Evolutionary conservation across 73 alveolate species (phyloP), one percentile per base, ranked within the genome.

Genomic region (Paramecium sexaurelia): DNA sequence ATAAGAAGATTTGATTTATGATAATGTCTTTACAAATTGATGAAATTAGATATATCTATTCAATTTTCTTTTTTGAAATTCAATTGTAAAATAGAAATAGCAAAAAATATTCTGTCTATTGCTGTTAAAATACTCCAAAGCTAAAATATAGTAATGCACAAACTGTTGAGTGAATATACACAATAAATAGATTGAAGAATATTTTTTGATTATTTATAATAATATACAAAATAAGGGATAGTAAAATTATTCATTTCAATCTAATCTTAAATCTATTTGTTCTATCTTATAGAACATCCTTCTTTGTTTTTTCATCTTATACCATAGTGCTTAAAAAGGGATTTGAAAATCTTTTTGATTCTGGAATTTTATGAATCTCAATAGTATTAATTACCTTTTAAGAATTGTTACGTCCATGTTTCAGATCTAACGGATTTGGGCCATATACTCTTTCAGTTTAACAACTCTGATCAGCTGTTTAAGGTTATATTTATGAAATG

Each of bases 321-420:
- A 61, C 83, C 83, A 51, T 51, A 0, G 83, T 61, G 13, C 47
- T 61, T 26, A 61, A 27, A 32, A 61, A 61, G 20, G 83, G 83
- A 61, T 61, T 61, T 11, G 83, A 61, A 61, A 61, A 61, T 61
- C 83, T 26, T 32, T 61, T 61, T 26, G 83, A 61, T 61, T 61
- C 24, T 29, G 83, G 83, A 11, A 61, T 61, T 8, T 61, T 61
- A 29, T 61, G 83, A 26, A 61, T 61, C 22, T 61, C 83, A 29
- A 61, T 29, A 4, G 47, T 26, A 29, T 26, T 61, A 1, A 29
- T 26, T 61, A 27, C 19, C 26, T 61, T 11, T 61, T 61, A 61
- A 3, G 83, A 61, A 61, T 32, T 61, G 5, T 26, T 26, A 1
- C 83, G 20, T 13, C 43, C 43, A 61, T 26, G 47, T 24, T 61